Evolutionary conservation across 257 asterid species (phyloP), one percentile per base, ranked within the genome.

Genomic region (Ilex asprella): DNA sequence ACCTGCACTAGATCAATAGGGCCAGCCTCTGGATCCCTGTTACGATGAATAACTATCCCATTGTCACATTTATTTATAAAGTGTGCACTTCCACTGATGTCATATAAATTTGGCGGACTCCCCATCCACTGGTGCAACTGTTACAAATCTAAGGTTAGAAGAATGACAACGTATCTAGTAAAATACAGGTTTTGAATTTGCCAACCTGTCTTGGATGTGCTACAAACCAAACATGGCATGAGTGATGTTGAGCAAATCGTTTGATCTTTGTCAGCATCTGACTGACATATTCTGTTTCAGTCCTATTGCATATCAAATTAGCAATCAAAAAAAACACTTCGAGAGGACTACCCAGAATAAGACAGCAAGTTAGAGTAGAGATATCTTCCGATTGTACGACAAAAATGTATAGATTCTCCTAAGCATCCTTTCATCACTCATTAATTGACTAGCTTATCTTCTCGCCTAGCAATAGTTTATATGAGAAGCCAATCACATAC

Each of bases 181-280:
- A 57, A 11, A 35, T 12, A 32, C 39, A 58, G 63, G 16, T 21
- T 12, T 35, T 39, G 27, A 58, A 59, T 51, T 10, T 61, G 49
- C 75, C 44, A 62, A 92, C 97, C 95, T 93, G 99, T 80, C 94
- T 82, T 31, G 99, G 97, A 80, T 93, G 99, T 73, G 97, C 99
- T 44, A 93, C 97, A 73, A 93, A 93, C 99, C 97, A 93, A 67
- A 93, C 99, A 76, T 89, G 99, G 55, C 97, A 89, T 8, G 87
- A 68, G 71, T 93, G 97, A 70, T 93, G 99, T 64, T 93, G 97
- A 62, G 99, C 97, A 74, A 93, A 93, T 60, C 99, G 83, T 73
- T 89, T 93, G 65, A 93, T 47, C 77, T 79, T 85, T 52, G 99
- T 93, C 79, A 93, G 86, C 96, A 93, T 87, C 77, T 85, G 96